These are phyloP conservation scores for Pseudopyricularia javanii DNA, from an alignment of 2,329 filamentous ascomycete genomes.

Conservation along the genomic window DNA sequence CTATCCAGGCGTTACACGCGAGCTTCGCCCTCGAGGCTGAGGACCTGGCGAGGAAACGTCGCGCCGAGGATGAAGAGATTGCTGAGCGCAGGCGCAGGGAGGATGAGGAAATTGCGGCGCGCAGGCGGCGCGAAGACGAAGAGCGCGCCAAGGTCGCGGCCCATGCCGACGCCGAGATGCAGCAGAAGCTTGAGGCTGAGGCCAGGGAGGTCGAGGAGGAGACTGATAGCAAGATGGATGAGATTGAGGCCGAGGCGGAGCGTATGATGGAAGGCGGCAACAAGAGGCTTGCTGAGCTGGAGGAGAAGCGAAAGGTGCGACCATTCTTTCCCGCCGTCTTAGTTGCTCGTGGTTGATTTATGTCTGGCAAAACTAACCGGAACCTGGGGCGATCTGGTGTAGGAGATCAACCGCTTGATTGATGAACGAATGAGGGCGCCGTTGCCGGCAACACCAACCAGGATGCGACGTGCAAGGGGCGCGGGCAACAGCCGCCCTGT, in stretches of 20 bases:
- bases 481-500: neutral
- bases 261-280: slow-evolving; percentile 17
- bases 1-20: slow-evolving; percentile 17
- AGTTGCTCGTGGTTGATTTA: neutral
- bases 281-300: slow-evolving; percentile 18
- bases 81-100: slow-evolving; percentile 22
- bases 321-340: neutral
- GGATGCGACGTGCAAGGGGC: slow-evolving; percentile 7
- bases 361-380: neutral
- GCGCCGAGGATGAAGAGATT: slow-evolving; percentile 18
- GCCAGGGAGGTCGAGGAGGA: slow-evolving; percentile 20
- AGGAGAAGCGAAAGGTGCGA: slow-evolving; percentile 19
- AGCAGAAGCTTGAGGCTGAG: slow-evolving; percentile 16
- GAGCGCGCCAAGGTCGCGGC: slow-evolving; percentile 13
- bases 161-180: slow-evolving; percentile 18
- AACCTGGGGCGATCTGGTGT: neutral
- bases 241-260: slow-evolving; percentile 18
- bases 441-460: slow-evolving; percentile 15
- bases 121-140: slow-evolving; percentile 23
- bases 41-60: slow-evolving; percentile 15
- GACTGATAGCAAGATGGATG: slow-evolving; percentile 20
- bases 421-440: slow-evolving; percentile 25
- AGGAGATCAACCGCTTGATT: slow-evolving; percentile 30
- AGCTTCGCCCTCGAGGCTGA: slow-evolving; percentile 19
- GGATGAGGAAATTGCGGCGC: slow-evolving; percentile 25